Evolutionary conservation across 2,329 filamentous ascomycete species (phyloP).

Genomic region (Ophiocordyceps unilateralis): DNA sequence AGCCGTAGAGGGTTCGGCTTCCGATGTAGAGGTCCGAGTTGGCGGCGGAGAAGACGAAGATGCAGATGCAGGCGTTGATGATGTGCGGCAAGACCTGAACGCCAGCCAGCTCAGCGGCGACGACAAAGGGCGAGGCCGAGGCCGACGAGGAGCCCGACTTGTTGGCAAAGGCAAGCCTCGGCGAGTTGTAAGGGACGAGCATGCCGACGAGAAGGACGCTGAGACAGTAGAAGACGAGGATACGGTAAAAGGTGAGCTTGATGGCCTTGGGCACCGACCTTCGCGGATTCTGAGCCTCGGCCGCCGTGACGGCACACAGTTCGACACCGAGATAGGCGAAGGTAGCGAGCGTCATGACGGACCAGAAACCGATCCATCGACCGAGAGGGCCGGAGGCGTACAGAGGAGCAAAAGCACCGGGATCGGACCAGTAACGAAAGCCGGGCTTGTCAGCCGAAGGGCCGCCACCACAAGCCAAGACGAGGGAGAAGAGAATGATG

Average conservation of each 20-base stretch:
- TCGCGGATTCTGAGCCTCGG: slow-evolving; percentile 64
- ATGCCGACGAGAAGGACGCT: slow-evolving; percentile 61
- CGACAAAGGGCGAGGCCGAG: slow-evolving; percentile 52
- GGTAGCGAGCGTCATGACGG: slow-evolving; percentile 56
- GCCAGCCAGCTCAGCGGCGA: slow-evolving; percentile 47
- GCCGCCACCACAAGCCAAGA: slow-evolving; percentile 48
- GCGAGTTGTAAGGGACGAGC: slow-evolving; percentile 55
- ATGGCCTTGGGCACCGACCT: slow-evolving; percentile 62
- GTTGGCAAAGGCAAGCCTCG: slow-evolving; percentile 40
- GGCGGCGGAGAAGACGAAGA: slow-evolving; percentile 61
- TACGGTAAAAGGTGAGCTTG: slow-evolving; percentile 67
- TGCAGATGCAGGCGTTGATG: slow-evolving; percentile 47
- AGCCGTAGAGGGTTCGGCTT: slow-evolving; percentile 48
- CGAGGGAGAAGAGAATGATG: slow-evolving; percentile 46
- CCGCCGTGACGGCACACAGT: slow-evolving; percentile 61
- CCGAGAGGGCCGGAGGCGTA: slow-evolving; percentile 17
- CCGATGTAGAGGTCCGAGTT: slow-evolving; percentile 64
- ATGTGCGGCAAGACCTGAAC: slow-evolving; percentile 48
- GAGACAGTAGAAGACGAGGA: slow-evolving; percentile 63
- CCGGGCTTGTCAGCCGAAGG: slow-evolving; percentile 43
- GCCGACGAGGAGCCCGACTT: slow-evolving; percentile 15
- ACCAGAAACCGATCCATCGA: slow-evolving; percentile 48
- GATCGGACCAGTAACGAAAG: slow-evolving; percentile 48
- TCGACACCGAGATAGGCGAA: slow-evolving; percentile 69
- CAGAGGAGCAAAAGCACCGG: slow-evolving; percentile 26